Percentiles rank a stretch among this genome's conserved stretches.
These are phyloP conservation scores for Nymphaea thermarum DNA, from an alignment of 164 flowering plant species.

Conservation along the genomic window DNA sequence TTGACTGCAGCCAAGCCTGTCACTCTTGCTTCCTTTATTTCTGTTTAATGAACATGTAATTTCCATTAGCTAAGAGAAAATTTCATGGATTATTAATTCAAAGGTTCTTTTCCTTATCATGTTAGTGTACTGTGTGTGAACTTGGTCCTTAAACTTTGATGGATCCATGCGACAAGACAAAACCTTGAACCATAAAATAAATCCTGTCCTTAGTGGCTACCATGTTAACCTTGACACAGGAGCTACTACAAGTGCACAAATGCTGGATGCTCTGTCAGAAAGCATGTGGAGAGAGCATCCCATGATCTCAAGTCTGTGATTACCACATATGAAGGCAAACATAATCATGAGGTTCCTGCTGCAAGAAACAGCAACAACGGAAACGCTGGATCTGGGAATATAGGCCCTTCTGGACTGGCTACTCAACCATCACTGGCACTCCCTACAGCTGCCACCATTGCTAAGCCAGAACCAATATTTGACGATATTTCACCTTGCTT, in stretches of 20 bases:
- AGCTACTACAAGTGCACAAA: constrained; percentile 90
- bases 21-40: neutral
- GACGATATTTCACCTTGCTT: constrained; percentile 36
- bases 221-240: constrained; percentile 21
- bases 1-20: neutral
- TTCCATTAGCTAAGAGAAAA: neutral
- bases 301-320: constrained; percentile 57
- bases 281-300: constrained; percentile 79
- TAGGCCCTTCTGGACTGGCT: constrained; percentile 10
- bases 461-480: constrained; percentile 36
- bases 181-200: too few relatives aligned
- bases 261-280: constrained; percentile 70
- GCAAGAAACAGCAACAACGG: constrained; percentile 46
- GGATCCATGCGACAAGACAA: too few relatives aligned
- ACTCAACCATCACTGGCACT: constrained; percentile 19
- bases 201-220: too few relatives aligned
- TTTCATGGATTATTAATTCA: neutral
- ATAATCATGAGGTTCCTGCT: constrained; percentile 82
- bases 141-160: too few relatives aligned
- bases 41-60: neutral
- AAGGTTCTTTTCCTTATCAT: neutral
- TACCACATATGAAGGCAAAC: constrained; percentile 83
- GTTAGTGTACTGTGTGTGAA: too few relatives aligned
- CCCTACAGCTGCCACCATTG: constrained; percentile 20
- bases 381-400: constrained; percentile 21